phyloP scores from a whole-genome alignment of 495 filamentous ascomycete genomes.

The Neurospora sp. region DNA sequence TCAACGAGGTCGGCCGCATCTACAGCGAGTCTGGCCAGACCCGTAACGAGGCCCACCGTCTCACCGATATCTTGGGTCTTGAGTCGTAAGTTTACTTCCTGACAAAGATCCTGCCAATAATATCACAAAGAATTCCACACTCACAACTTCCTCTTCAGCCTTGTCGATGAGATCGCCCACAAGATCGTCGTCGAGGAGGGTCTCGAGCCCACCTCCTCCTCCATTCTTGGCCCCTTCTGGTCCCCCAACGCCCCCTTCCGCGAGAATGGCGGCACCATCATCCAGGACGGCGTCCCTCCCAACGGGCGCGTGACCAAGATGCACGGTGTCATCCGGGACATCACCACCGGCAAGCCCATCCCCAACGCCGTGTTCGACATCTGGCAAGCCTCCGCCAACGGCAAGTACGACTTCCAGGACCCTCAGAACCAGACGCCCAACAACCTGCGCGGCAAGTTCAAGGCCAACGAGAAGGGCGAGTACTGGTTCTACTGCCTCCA shows the following conservation, averaged over 20 bases:
- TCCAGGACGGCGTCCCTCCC: slow-evolving; percentile 50
- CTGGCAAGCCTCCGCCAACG: slow-evolving; percentile 79
- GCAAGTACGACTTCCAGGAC: slow-evolving; percentile 86
- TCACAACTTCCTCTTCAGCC: slow-evolving; percentile 27
- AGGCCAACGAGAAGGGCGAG: slow-evolving; percentile 60
- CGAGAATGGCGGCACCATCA: slow-evolving; percentile 56
- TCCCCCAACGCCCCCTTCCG: slow-evolving; percentile 74
- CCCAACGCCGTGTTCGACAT: slow-evolving; percentile 65
- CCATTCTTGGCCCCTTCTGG: slow-evolving; percentile 85
- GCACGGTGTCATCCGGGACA: slow-evolving; percentile 65
- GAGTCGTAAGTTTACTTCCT: slow-evolving; percentile 52
- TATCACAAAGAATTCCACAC: neutral
- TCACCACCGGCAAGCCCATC: slow-evolving; percentile 62
- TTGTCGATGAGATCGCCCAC: slow-evolving; percentile 80
- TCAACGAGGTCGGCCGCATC: slow-evolving; percentile 43
- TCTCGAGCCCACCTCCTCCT: slow-evolving; percentile 63
- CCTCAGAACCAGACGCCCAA: slow-evolving; percentile 62
- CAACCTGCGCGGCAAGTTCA: slow-evolving; percentile 80
- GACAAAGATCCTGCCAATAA: neutral
- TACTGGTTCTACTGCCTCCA: slow-evolving; percentile 77
- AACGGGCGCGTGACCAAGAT: slow-evolving; percentile 58
- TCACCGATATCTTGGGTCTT: slow-evolving; percentile 71
- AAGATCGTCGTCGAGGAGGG: slow-evolving; percentile 62
- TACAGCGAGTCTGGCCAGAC: slow-evolving; percentile 48
- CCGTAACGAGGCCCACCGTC: slow-evolving; percentile 61